Evolutionary conservation across 768 basidiomycete genomes (phyloP), one percentile per base, ranked within the genome.

Genomic region (Postia placenta): DNA sequence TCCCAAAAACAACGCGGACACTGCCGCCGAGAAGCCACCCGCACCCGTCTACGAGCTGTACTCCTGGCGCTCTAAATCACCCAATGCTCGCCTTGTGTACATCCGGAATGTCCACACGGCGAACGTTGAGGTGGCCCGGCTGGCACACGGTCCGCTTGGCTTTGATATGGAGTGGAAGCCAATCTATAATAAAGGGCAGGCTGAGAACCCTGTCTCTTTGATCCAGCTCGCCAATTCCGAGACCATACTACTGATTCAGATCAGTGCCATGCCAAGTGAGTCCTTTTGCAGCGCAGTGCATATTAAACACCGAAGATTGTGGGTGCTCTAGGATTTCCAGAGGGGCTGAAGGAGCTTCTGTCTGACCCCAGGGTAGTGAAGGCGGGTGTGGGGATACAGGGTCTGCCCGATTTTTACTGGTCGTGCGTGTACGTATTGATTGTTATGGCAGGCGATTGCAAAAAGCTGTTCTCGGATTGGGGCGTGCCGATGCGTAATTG

Each of bases 101-200:
- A 55, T 60, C 2, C 53, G 58, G 19, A 55, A 57, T 42, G 42
- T 27, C 5, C 47, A 51, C 1, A 43, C 48, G 14, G 59, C 58
- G 1, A 50, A 61, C 20, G 19, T 22, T 1, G 59, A 56, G 19
- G 23, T 65, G 11, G 33, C 56, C 1, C 41, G 48, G 36, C 56
- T 63, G 12, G 30, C 23, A 20, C 52, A 53, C 6, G 56, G 57
- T 9, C 52, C 55, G 15, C 36, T 77, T 43, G 89, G 89, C 23
- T 81, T 91, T 54, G 89, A 92, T 60, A 69, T 87, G 30, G 89
- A 92, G 65, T 91, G 89, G 87, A 79, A 74, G 51, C 89, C 89
- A 0, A 78, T 59, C 17, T 80, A 66, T 56, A 53, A 55, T 40
- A 81, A 78, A 59, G 79, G 82, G 17, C 59, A 65, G 22, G 58